Conservation (phyloP, 768 basidiomycete species). For the Sporobolomyces roseus region DNA sequence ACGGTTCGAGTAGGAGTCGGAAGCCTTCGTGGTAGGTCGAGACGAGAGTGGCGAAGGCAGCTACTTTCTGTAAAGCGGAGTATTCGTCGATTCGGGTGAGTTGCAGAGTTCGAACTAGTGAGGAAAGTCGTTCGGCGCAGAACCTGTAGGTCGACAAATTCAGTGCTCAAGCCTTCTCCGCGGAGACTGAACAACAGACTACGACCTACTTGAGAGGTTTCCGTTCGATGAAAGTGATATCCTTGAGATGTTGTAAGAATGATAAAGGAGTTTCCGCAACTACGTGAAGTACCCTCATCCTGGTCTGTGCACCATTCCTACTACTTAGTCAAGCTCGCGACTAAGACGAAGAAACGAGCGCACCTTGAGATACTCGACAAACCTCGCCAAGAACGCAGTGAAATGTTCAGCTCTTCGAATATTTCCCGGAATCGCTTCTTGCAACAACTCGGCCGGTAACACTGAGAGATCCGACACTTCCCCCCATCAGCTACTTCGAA, state of each 20-base stretch:
- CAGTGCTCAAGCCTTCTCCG: too few species aligned
- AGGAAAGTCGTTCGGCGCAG: slow-evolving; percentile 92
- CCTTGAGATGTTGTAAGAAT: slow-evolving; percentile 95
- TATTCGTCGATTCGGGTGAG: slow-evolving; percentile 85
- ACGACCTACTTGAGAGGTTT: slow-evolving; percentile 72
- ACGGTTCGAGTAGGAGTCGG: slow-evolving; percentile 92
- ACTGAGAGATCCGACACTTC: too few species aligned
- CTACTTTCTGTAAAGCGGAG: slow-evolving; percentile 87
- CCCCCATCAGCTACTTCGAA: slow-evolving; percentile 4
- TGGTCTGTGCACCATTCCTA: slow-evolving; percentile 59
- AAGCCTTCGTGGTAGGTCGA: slow-evolving; percentile 99
- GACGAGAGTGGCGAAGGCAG: slow-evolving; percentile 90
- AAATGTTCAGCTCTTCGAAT: slow-evolving; percentile 99
- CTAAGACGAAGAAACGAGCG: background rate
- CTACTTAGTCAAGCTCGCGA: background rate
- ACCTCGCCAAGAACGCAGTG: slow-evolving; percentile 93
- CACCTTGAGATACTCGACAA: slow-evolving; percentile 98
- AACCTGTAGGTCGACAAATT: slow-evolving; percentile 74
- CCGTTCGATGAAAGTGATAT: slow-evolving; percentile 96
- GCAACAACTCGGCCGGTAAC: slow-evolving; percentile 86
- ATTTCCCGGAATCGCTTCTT: slow-evolving; percentile 94
- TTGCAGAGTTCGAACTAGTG: slow-evolving; percentile 86
- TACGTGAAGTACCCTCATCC: slow-evolving; percentile 98
- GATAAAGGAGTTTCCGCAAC: slow-evolving; percentile 97
- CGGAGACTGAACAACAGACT: background rate